Percentiles rank a stretch among this genome's conserved stretches.
Conservation (phyloP, 2,329 filamentous ascomycete species). For the Pseudogymnoascus sp. region DNA sequence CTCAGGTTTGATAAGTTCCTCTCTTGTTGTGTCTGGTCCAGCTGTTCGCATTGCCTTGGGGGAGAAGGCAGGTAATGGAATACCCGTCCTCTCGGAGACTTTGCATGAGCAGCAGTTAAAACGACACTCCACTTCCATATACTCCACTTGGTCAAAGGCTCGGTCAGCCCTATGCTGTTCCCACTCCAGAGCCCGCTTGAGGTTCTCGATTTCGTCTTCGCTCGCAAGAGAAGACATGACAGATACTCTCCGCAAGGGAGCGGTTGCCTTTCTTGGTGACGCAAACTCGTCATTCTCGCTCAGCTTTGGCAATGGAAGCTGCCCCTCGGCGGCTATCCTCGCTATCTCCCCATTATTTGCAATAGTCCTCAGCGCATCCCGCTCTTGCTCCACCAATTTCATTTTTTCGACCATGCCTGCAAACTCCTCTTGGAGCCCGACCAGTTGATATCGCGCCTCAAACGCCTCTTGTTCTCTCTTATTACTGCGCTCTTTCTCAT, state of each 20-base stretch:
- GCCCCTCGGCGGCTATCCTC: conserved; percentile 64
- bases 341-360: conserved; percentile 67
- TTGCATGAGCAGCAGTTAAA: conserved; percentile 59
- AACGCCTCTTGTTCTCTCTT: conserved; percentile 64
- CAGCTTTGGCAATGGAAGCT: conserved; percentile 55
- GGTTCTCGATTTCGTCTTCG: conserved; percentile 37
- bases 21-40: neutral
- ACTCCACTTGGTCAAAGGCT: conserved; percentile 66
- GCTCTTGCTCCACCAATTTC: conserved; percentile 63
- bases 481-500: conserved; percentile 55
- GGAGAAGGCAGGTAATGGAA: neutral
- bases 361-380: conserved; percentile 64
- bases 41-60: neutral
- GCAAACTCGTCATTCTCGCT: conserved; percentile 53
- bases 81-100: conserved; percentile 16
- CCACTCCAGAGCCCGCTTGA: conserved; percentile 37
- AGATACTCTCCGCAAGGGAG: conserved; percentile 41
- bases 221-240: conserved; percentile 48
- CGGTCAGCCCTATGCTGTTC: conserved; percentile 55
- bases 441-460: conserved; percentile 56
- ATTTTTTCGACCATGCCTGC: conserved; percentile 55
- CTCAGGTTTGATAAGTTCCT: neutral
- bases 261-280: conserved; percentile 48
- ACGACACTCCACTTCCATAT: conserved; percentile 66
- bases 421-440: conserved; percentile 59